Percentiles rank a stretch among this genome's conserved stretches.
Conservation (phyloP, 495 filamentous ascomycete genomes). For the Lepraria neglecta region DNA sequence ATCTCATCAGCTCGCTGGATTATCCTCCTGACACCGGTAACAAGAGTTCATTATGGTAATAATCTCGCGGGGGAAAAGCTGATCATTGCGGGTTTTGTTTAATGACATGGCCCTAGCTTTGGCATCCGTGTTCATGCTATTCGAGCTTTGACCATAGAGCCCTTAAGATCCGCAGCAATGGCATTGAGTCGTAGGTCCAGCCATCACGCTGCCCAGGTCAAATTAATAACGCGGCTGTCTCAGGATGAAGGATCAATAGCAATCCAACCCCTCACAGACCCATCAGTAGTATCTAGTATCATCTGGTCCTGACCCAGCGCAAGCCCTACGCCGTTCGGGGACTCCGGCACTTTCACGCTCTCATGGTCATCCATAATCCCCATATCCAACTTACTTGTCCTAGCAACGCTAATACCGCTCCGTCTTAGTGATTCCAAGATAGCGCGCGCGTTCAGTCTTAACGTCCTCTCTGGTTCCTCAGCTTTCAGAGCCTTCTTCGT, state of each 20-base stretch:
- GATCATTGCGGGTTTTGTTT: neutral
- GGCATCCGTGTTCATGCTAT: neutral
- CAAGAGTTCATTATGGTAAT: neutral
- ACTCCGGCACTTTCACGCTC: neutral
- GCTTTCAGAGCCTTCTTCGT: constrained; percentile 51
- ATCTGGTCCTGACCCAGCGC: constrained; percentile 16
- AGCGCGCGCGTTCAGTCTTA: constrained; percentile 58
- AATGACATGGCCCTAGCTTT: neutral
- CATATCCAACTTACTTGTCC: constrained; percentile 45
- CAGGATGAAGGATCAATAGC: neutral
- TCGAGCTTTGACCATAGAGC: neutral
- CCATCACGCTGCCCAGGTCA: neutral
- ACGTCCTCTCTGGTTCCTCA: constrained; percentile 53
- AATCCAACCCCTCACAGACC: constrained; percentile 23
- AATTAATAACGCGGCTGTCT: no score
- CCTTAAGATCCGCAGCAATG: constrained; percentile 3
- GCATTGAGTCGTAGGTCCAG: neutral
- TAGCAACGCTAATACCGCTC: constrained; percentile 44
- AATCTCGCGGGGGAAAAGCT: neutral
- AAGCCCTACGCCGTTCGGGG: neutral
- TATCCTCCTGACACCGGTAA: neutral
- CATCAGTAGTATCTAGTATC: constrained; percentile 19
- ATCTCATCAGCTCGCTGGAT: neutral
- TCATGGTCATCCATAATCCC: constrained; percentile 24
- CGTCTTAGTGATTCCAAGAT: constrained; percentile 56